Conservation (phyloP, 805 yeast genomes). For the Metschnikowia lochheadii region DNA sequence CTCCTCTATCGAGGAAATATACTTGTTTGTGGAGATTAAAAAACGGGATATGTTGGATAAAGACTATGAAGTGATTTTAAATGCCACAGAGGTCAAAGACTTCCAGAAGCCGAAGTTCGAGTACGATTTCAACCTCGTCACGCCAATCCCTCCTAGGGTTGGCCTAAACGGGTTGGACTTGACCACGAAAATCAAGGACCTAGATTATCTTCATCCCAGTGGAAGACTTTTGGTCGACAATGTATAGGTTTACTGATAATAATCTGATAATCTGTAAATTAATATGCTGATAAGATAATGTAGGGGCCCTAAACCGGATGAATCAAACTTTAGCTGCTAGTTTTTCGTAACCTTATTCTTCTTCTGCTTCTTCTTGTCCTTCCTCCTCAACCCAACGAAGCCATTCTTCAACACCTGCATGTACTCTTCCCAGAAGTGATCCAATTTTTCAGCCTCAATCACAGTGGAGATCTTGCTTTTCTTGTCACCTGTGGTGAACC, state of each 20-base stretch:
- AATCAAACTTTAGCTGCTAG: not conserved
- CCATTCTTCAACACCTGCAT: conserved; percentile 66
- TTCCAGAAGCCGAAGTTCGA: conserved; percentile 24
- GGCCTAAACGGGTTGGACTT: conserved; percentile 27
- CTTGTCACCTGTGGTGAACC: conserved; percentile 43
- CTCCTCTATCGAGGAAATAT: conserved; percentile 28
- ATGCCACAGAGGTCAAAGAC: conserved; percentile 21
- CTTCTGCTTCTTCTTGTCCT: conserved; percentile 71
- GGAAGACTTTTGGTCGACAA: conserved; percentile 59
- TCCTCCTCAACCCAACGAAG: conserved; percentile 72
- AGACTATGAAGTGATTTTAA: conserved; percentile 15
- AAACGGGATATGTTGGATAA: conserved; percentile 38
- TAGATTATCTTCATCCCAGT: conserved; percentile 47
- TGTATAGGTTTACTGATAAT: not conserved
- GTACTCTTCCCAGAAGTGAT: conserved; percentile 74
- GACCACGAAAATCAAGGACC: conserved; percentile 49
- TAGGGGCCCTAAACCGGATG: not conserved
- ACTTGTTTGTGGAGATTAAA: conserved; percentile 31
- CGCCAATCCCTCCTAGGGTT: conserved; percentile 38
- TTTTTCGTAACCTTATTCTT: conserved; percentile 33
- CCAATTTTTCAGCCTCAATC: conserved; percentile 58
- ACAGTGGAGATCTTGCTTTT: conserved; percentile 65
- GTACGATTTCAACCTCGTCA: conserved; percentile 30
- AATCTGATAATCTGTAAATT: conserved; percentile 1
- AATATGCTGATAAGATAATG: not conserved